Base-by-base conservation (phyloP, 371 early-diverging fungal species). In the Mucor irregularis region DNA sequence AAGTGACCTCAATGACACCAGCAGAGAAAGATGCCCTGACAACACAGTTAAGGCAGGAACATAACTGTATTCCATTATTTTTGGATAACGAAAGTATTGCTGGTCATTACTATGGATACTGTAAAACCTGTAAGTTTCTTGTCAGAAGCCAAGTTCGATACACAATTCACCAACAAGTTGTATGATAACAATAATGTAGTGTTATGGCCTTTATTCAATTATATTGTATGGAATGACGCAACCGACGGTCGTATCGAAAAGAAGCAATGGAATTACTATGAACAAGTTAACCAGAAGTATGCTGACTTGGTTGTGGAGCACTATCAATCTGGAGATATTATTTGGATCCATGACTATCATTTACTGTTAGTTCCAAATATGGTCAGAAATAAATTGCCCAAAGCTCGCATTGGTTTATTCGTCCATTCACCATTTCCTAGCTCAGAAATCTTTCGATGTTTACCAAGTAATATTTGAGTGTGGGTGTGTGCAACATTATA, bases 291-390 rank as follows among this genome's bases (percentile, higher is more conserved):
- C 81, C 73, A 86, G 58, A 68, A 66, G 35, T 97, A 96, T 74
- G 89, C 92, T 22, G 82, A 93, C 16, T 73, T 78, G 52, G 80
- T 98, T 37, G 66, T 76, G 6, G 78, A 87, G 31, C 68, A 82
- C 10, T 91, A 93, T 58, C 69, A 84, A 42, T 80, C 84, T 4
- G 93, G 87, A n/a, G 99, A 98, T 69, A 80, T 90, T 28, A 90
- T 99, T 28, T 99, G 98, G 99, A 89, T 99, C 53, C 97, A 99
- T 66, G 99, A 99, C 77, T 99, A 99, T 71, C 99, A 99, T 73
- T 68, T 99, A 37, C 82, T 98, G 68, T 65, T 97, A 40, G 83
- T 95, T 1, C 99, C 99, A 4, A 70, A 81, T 46, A 84, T 98
- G 82, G 63, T 99, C 14, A 86, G 95, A 47, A 69, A 81, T 61